These are phyloP conservation scores for Fusarium pseudoanthophilum DNA, from an alignment of 2,329 filamentous ascomycete genomes.

Conservation along the genomic window DNA sequence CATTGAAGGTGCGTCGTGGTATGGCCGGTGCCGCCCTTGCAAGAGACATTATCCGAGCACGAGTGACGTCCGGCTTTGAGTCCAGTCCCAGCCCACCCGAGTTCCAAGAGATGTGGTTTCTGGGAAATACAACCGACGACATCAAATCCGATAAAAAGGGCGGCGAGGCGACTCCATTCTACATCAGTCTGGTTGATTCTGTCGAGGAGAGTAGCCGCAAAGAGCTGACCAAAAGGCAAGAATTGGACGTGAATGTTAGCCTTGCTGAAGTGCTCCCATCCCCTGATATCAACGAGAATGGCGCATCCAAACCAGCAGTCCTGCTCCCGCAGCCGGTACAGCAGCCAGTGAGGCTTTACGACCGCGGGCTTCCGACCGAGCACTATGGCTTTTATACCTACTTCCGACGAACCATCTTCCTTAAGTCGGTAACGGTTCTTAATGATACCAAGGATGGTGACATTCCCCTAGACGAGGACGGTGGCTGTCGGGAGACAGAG, in stretches of 20 bases:
- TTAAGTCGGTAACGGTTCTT: constrained; percentile 67
- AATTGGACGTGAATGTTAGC: constrained; percentile 39
- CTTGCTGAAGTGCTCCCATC: constrained; percentile 65
- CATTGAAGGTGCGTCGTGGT: constrained; percentile 41
- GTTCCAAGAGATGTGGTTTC: constrained; percentile 79
- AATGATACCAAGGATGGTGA: constrained; percentile 56
- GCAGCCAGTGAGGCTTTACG: constrained; percentile 86
- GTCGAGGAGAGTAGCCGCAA: constrained; percentile 49
- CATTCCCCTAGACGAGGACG: constrained; percentile 62
- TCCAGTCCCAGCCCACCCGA: constrained; percentile 68
- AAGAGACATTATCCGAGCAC: constrained; percentile 36
- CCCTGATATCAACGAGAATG: constrained; percentile 72
- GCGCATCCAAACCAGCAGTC: constrained; percentile 76
- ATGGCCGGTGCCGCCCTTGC: constrained; percentile 40
- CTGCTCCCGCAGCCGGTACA: constrained; percentile 76
- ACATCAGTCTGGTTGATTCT: constrained; percentile 75
- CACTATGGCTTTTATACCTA: constrained; percentile 96
- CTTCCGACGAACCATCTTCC: constrained; percentile 87
- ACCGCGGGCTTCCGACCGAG: constrained; percentile 81
- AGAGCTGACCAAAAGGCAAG: constrained; percentile 41
- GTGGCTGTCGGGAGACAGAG: constrained; percentile 64
- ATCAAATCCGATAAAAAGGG: constrained; percentile 74
- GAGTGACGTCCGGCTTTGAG: constrained; percentile 49
- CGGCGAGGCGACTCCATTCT: constrained; percentile 90
- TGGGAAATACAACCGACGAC: constrained; percentile 87